Percentiles rank a stretch among this genome's conserved stretches.
Evolutionary conservation across 495 filamentous ascomycete species (phyloP).

Genomic region (Neurospora sp.): DNA sequence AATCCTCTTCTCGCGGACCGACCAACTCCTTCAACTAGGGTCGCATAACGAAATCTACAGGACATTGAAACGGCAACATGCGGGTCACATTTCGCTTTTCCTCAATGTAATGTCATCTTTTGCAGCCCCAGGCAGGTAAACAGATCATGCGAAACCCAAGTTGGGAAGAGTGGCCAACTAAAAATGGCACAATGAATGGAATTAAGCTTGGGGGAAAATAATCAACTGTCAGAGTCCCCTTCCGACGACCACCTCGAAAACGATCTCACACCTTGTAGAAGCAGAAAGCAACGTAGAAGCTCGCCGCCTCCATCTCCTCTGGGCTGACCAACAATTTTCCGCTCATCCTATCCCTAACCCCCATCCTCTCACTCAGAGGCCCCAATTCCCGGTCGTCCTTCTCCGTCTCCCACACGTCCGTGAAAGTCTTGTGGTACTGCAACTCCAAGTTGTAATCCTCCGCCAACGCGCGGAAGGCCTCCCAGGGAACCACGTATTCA

Average conservation of each 20-base stretch:
- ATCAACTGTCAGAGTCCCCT: neutral
- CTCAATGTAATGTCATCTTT: neutral
- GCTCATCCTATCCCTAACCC: conserved; percentile 61
- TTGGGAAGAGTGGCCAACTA: neutral
- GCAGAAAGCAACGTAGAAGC: conserved; percentile 86
- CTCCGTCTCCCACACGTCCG: conserved; percentile 84
- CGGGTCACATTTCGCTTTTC: neutral
- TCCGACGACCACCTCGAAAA: neutral
- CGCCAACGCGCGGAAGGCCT: conserved; percentile 86
- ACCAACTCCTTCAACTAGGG: neutral
- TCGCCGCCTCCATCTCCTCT: conserved; percentile 83
- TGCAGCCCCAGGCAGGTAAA: neutral
- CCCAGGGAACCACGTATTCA: conserved; percentile 98
- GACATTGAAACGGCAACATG: neutral
- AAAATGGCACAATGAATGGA: neutral
- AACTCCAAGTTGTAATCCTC: conserved; percentile 95
- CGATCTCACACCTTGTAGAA: conserved; percentile 73
- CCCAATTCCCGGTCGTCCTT: conserved; percentile 72
- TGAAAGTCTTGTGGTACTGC: conserved; percentile 80
- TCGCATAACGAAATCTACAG: neutral
- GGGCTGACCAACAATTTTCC: conserved; percentile 59
- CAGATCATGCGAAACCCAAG: neutral
- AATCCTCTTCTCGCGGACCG: neutral
- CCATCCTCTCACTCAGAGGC: conserved; percentile 85
- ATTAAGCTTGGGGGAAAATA: neutral